These are phyloP conservation scores for Platanus orientalis DNA, from an alignment of 164 flowering plant species.

Conservation along the genomic window DNA sequence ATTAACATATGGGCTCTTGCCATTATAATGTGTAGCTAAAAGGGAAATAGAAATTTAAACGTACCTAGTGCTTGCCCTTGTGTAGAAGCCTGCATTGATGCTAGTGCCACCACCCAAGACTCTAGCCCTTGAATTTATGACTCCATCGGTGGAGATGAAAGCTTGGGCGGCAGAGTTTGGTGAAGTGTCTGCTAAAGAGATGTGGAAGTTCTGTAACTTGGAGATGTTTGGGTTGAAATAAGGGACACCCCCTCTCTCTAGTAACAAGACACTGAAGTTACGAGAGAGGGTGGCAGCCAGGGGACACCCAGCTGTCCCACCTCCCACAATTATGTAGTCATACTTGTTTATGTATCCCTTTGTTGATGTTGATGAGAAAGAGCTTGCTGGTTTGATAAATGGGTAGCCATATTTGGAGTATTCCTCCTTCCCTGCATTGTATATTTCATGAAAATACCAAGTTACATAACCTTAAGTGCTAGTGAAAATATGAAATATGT, in stretches of 20 bases:
- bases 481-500: too few species aligned
- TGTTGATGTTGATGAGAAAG: conserved; percentile 38
- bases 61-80: conserved; percentile 72
- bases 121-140: conserved; percentile 79
- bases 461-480: background rate
- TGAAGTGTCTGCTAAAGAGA: conserved; percentile 64
- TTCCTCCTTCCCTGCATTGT: conserved; percentile 25
- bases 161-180: conserved; percentile 64
- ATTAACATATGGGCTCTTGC: too few species aligned
- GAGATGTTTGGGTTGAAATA: conserved; percentile 61
- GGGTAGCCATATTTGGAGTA: conserved; percentile 36
- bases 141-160: conserved; percentile 91
- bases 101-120: conserved; percentile 85
- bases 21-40: too few species aligned
- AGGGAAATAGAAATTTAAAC: background rate
- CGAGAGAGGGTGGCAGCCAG: conserved; percentile 85
- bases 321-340: conserved; percentile 91
- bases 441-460: background rate
- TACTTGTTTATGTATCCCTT: conserved; percentile 18
- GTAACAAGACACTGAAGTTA: conserved; percentile 65
- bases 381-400: conserved; percentile 66
- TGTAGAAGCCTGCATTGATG: conserved; percentile 97
- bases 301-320: conserved; percentile 98
- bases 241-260: conserved; percentile 90
- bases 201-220: conserved; percentile 61